Conservation (phyloP, 148 eudicot species). For the Rhododendron kiyosumense region DNA sequence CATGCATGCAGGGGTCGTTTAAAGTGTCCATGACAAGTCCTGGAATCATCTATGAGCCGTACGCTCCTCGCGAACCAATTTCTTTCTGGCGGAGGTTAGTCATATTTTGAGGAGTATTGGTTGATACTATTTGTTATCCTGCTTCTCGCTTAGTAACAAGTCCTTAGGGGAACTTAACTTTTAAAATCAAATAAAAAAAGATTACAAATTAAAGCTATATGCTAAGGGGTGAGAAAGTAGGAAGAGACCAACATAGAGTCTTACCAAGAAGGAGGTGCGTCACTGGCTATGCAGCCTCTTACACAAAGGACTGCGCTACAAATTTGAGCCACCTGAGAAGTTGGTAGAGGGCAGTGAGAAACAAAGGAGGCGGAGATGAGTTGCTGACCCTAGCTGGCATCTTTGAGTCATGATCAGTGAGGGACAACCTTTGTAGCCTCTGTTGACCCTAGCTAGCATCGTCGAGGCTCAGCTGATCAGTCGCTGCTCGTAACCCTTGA, state of each 20-base stretch:
- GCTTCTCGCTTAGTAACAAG: not conserved
- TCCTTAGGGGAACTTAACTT: not conserved
- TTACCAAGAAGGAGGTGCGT: not conserved
- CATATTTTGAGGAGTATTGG: constrained; percentile 3
- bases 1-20: constrained; percentile 58
- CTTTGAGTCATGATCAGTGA: too few species aligned
- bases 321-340: not conserved
- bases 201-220: not conserved
- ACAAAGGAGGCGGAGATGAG: not conserved
- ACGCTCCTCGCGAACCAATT: constrained; percentile 66
- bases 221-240: not conserved
- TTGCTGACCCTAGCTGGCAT: too few species aligned
- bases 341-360: not conserved
- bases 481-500: too few species aligned
- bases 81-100: constrained; percentile 74
- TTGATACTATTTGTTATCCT: not conserved
- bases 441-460: too few species aligned
- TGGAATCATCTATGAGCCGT: constrained; percentile 87
- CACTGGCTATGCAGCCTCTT: not conserved
- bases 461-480: too few species aligned
- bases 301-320: not conserved
- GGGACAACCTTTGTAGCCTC: too few species aligned
- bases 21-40: constrained; percentile 83
- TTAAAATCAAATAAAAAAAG: not conserved
- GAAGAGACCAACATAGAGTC: not conserved